Conservation (phyloP, 2,329 filamentous ascomycete genomes). For the Xylariaceae sp. region DNA sequence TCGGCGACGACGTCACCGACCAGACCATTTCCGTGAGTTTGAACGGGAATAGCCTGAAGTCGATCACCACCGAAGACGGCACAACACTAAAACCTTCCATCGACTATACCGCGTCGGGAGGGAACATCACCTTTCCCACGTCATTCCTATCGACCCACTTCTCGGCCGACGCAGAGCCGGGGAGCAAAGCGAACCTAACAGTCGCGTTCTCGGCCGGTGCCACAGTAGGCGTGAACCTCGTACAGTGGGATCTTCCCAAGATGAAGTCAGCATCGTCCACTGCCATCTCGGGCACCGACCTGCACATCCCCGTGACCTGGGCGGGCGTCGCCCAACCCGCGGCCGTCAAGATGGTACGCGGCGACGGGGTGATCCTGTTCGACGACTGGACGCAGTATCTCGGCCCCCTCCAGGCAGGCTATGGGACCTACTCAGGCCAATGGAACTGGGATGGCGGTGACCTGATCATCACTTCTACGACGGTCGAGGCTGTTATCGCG, state of each 20-base stretch:
- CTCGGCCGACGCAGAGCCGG: constrained; percentile 38
- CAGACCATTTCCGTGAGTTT: constrained; percentile 47
- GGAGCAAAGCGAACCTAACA: constrained; percentile 48
- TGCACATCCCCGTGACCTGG: constrained; percentile 50
- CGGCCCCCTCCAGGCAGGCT: constrained; percentile 47
- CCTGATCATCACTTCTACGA: constrained; percentile 44
- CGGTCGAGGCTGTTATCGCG: constrained; percentile 44
- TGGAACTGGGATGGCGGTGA: constrained; percentile 48
- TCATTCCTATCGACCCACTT: constrained; percentile 45
- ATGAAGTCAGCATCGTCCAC: constrained; percentile 28
- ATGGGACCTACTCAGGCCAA: constrained; percentile 47
- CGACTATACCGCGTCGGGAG: constrained; percentile 46
- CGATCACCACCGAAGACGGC: constrained; percentile 37
- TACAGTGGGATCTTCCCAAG: constrained; percentile 49
- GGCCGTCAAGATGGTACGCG: constrained; percentile 46
- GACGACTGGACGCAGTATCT: constrained; percentile 55
- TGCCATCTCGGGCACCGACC: constrained; percentile 31
- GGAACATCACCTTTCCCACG: constrained; percentile 45
- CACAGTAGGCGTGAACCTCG: constrained; percentile 43
- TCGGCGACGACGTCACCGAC: constrained; percentile 40
- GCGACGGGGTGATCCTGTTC: constrained; percentile 47
- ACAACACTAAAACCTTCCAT: constrained; percentile 32
- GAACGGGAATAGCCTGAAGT: constrained; percentile 50
- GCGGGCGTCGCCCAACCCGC: constrained; percentile 48
- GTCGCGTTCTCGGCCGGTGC: constrained; percentile 51